Base-by-base conservation (phyloP, 805 yeast genomes). In the Sugiyamaella boreocaroliniensis region DNA sequence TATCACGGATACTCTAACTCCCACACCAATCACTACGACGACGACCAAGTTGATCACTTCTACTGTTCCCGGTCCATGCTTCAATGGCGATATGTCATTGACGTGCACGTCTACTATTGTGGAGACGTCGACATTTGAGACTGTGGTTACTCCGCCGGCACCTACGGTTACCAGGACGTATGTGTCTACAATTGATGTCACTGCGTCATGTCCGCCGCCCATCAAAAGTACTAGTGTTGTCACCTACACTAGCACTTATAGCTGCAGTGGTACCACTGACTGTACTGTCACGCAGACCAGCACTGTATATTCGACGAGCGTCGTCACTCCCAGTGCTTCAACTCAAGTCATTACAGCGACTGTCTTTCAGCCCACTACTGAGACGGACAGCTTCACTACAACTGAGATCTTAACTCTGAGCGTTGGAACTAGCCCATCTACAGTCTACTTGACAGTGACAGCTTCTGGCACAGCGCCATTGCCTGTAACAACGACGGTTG, bases 41-140 rank as follows among this genome's bases (percentile, higher is more conserved):
- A 42, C 53, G 12, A 34, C 18, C 14, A 19, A 29, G 14, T 40
- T 46, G 34, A 32, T 50, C 29, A 53, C 56, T 12, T 18, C 22
- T 12, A 50, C 56, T 6, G 53, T 52, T n/a, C 55, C 55, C 14
- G 52, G 51, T 41, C 53, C 55, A 9, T 52, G 55, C 20, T 29
- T 12, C n/a, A 29, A n/a, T 3, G 48, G 47, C n/a, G 22, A 49
- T 32, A 32, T 26, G 15, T 40, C 50, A 10, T 18, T 29, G 15
- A 18, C 44, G 4, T 52, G 55, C 43, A 6, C 15, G 11, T 52
- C 55, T 12, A 52, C 53, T 20, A n/a, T 48, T 18, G 45, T 42
- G 14, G 49, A 32, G 11, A 52, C 53, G 4, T 32, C 46, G 43
- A 42, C 53, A 12, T 16, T 40, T 12, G 44, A 7, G 26, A 41